These are phyloP conservation scores for Pisolithus marmoratus DNA, from an alignment of 768 basidiomycete genomes.

Conservation along the genomic window DNA sequence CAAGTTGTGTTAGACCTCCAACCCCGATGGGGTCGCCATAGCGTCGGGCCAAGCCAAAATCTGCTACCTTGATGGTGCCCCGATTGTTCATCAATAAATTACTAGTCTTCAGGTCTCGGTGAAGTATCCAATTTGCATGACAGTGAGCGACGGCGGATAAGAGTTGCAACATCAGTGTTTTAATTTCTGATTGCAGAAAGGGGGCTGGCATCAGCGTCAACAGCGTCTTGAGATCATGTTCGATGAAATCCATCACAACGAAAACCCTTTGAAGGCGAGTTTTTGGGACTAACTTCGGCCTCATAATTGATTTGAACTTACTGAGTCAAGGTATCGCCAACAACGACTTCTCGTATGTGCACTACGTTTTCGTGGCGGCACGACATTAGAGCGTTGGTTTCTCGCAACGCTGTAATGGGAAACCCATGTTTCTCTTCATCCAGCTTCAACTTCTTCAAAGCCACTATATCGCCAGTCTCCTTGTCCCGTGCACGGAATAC, in stretches of 20 bases:
- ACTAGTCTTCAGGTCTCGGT: slow-evolving; percentile 95
- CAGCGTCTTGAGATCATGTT: slow-evolving; percentile 97
- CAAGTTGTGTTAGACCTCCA: slow-evolving; percentile 96
- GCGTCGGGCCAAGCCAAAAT: slow-evolving; percentile 92
- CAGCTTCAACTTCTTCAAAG: slow-evolving; percentile 95
- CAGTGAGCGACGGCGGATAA: slow-evolving; percentile 91
- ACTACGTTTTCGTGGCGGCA: slow-evolving; percentile 96
- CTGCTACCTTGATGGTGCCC: slow-evolving; percentile 97
- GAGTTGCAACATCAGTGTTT: slow-evolving; percentile 91
- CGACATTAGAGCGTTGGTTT: slow-evolving; percentile 93
- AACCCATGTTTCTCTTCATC: slow-evolving; percentile 99
- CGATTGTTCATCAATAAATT: slow-evolving; percentile 99
- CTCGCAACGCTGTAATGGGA: slow-evolving; percentile 92
- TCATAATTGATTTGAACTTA: slow-evolving; percentile 46
- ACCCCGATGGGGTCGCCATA: slow-evolving; percentile 96
- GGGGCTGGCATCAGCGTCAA: slow-evolving; percentile 93
- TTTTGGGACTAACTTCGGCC: slow-evolving; percentile 6
- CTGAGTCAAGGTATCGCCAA: slow-evolving; percentile 98
- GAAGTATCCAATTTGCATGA: slow-evolving; percentile 96
- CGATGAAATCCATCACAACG: slow-evolving; percentile 99
- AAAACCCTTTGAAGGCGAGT: slow-evolving; percentile 64
- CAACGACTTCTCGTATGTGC: slow-evolving; percentile 93
- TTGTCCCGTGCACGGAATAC: slow-evolving; percentile 96
- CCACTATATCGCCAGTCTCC: slow-evolving; percentile 92
- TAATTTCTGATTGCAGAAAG: slow-evolving; percentile 96